phyloP scores from a whole-genome alignment of 2,329 filamentous ascomycete species.

The Fusarium napiforme region DNA sequence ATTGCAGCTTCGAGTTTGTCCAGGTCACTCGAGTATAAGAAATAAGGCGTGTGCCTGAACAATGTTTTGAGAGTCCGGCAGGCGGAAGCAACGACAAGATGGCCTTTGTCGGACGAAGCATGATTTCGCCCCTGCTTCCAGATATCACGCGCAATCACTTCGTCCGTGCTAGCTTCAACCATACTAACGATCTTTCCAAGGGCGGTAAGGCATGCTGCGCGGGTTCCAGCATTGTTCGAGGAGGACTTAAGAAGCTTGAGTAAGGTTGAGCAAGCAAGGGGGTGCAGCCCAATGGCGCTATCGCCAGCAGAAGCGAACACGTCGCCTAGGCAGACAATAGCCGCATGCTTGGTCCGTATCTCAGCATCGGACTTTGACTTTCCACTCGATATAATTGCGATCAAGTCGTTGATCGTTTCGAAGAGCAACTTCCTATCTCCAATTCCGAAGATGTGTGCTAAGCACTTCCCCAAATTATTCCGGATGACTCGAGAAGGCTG shows the following conservation, averaged over 20 bases:
- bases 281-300: slow-evolving; percentile 86
- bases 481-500: slow-evolving; percentile 88
- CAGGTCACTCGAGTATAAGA: slow-evolving; percentile 89
- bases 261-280: slow-evolving; percentile 76
- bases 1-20: slow-evolving; percentile 85
- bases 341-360: slow-evolving; percentile 83
- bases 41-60: slow-evolving; percentile 78
- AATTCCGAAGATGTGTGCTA: slow-evolving; percentile 82
- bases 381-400: slow-evolving; percentile 75
- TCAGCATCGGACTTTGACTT: slow-evolving; percentile 83
- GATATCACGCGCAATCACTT: slow-evolving; percentile 84
- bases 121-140: slow-evolving; percentile 91
- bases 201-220: slow-evolving; percentile 80
- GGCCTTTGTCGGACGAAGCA: slow-evolving; percentile 82
- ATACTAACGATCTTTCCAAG: slow-evolving; percentile 81
- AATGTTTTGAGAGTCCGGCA: slow-evolving; percentile 83
- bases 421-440: slow-evolving; percentile 93
- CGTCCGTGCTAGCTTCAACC: slow-evolving; percentile 82
- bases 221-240: slow-evolving; percentile 81
- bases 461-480: slow-evolving; percentile 86
- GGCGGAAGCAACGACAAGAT: slow-evolving; percentile 80
- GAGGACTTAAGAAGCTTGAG: slow-evolving; percentile 84
- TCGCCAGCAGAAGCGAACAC: slow-evolving; percentile 94
- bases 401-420: slow-evolving; percentile 91
- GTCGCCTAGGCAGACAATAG: slow-evolving; percentile 85